Evolutionary conservation across 2,329 filamentous ascomycete species (phyloP).

Genomic region (Fusarium coffeatum): DNA sequence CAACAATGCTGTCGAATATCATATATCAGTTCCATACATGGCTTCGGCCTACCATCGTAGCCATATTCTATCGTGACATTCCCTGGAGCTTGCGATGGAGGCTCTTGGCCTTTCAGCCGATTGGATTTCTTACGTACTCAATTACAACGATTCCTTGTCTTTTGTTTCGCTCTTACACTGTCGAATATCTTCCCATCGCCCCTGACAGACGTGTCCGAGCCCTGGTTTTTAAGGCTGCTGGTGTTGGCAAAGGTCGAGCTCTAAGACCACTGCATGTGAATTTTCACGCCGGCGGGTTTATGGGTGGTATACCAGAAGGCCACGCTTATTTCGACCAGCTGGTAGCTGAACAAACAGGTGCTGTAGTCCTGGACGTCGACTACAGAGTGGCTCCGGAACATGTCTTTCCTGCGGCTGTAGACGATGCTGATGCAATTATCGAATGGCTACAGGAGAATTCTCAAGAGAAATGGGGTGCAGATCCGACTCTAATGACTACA

Average conservation of each 20-base stretch:
- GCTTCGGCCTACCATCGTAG: background rate
- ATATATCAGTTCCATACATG: background rate
- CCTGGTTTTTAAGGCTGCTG: background rate
- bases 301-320: background rate
- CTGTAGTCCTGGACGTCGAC: constrained; percentile 61
- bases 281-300: background rate
- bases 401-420: constrained; percentile 59
- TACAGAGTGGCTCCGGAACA: constrained; percentile 65
- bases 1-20: background rate
- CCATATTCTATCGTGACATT: background rate
- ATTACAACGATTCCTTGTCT: background rate
- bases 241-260: background rate
- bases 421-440: constrained; percentile 60
- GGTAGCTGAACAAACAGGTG: constrained; percentile 47
- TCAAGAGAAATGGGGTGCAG: background rate
- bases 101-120: background rate
- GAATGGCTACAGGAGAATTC: constrained; percentile 48
- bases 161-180: background rate
- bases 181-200: background rate
- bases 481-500: background rate
- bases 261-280: background rate
- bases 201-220: background rate
- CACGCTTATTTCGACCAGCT: background rate
- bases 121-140: background rate
- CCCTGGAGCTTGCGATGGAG: background rate